phyloP scores from a whole-genome alignment of 176 grass and related monocot genomes.

The Saccharum officinarum region DNA sequence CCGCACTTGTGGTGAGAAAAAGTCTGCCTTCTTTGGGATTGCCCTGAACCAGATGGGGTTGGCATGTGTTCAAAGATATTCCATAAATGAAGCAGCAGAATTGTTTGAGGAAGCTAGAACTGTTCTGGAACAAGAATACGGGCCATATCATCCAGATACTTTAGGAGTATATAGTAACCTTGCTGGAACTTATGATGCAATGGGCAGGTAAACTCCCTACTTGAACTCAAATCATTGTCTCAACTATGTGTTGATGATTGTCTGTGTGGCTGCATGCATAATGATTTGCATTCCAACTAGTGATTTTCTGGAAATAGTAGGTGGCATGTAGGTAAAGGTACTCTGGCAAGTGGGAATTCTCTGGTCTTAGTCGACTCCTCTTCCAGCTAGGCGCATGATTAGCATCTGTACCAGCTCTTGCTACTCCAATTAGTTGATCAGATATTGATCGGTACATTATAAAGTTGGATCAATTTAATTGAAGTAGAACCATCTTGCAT shows the following conservation, averaged over 20 bases:
- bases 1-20: conserved; percentile 85
- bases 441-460: conserved; percentile 34
- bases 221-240: background rate
- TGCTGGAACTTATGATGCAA: conserved; percentile 94
- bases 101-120: conserved; percentile 91
- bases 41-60: conserved; percentile 96
- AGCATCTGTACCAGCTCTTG: conserved; percentile 36
- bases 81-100: conserved; percentile 81
- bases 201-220: conserved; percentile 82
- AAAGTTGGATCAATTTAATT: conserved; percentile 59
- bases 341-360: conserved; percentile 23
- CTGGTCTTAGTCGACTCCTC: conserved; percentile 6
- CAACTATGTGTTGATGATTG: background rate
- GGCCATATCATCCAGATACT: conserved; percentile 88
- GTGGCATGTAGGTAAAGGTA: conserved; percentile 26
- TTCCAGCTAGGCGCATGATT: conserved; percentile 45
- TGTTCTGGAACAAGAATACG: conserved; percentile 89
- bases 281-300: background rate
- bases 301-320: conserved; percentile 15
- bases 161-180: conserved; percentile 96
- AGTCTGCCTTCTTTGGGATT: conserved; percentile 88
- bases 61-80: conserved; percentile 79
- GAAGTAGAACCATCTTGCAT: conserved; percentile 38
- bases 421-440: conserved; percentile 33
- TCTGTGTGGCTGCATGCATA: background rate